A percentile compares a stretch with the other conserved stretches of the same genome.
phyloP scores from a whole-genome alignment of 331 rosid species.

The Ulmus americana region DNA sequence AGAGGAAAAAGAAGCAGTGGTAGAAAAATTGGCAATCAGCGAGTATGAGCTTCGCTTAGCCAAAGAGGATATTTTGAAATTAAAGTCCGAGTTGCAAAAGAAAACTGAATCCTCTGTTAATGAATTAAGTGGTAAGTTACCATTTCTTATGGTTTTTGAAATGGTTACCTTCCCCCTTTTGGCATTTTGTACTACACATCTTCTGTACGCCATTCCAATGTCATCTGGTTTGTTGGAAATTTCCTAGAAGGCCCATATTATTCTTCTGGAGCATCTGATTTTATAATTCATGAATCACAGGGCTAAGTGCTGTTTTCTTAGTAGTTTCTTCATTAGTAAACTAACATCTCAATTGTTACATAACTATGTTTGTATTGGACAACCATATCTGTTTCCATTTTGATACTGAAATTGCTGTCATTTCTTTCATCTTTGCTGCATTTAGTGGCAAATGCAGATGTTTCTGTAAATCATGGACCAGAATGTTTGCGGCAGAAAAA shows the following conservation, averaged over 20 bases:
- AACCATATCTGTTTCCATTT: constrained; percentile 3
- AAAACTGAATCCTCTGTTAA: constrained; percentile 37
- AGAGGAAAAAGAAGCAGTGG: constrained; percentile 75
- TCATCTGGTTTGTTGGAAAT: constrained; percentile 9
- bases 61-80: constrained; percentile 70
- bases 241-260: neutral
- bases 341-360: neutral
- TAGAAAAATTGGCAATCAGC: constrained; percentile 78
- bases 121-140: constrained; percentile 46
- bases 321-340: neutral
- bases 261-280: neutral
- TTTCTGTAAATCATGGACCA: constrained; percentile 37
- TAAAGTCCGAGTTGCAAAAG: constrained; percentile 61
- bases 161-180: constrained; percentile 4
- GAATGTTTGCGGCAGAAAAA: constrained; percentile 43
- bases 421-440: constrained; percentile 25
- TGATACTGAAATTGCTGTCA: constrained; percentile 4
- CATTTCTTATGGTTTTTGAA: constrained; percentile 10
- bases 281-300: constrained; percentile 7
- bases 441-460: constrained; percentile 38
- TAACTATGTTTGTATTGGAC: neutral
- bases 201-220: neutral
- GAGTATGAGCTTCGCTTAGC: constrained; percentile 91
- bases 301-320: neutral
- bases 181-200: constrained; percentile 4